Conservation (phyloP, 2,329 filamentous ascomycete genomes). For the Pseudomassariella vexata region DNA sequence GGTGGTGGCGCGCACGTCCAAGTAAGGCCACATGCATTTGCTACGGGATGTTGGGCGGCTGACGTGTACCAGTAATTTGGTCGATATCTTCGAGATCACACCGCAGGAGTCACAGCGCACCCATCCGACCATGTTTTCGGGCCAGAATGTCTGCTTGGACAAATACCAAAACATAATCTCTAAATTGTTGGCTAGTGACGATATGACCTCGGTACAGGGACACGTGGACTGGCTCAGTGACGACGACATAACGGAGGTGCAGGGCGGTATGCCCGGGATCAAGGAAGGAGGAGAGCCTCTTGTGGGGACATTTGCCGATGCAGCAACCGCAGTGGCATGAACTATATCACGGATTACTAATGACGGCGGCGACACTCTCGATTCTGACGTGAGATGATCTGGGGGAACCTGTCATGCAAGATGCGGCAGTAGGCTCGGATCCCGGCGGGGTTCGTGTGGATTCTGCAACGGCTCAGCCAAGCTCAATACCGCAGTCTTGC, state of each 20-base stretch:
- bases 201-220: conserved; percentile 25
- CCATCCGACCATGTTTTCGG: conserved; percentile 29
- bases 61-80: conserved; percentile 49
- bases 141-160: conserved; percentile 49
- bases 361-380: too few species aligned
- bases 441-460: too few species aligned
- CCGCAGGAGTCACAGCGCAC: conserved; percentile 37
- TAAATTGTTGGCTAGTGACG: conserved; percentile 46
- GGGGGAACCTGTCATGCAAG: too few species aligned
- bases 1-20: conserved; percentile 58
- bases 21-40: conserved; percentile 35
- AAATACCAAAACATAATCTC: conserved; percentile 59
- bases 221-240: conserved; percentile 48
- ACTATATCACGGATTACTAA: too few species aligned
- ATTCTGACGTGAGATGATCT: too few species aligned
- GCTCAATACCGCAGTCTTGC: too few species aligned
- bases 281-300: conserved; percentile 39
- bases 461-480: too few species aligned
- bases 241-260: conserved; percentile 42
- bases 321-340: conserved; percentile 46
- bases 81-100: conserved; percentile 62
- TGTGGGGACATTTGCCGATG: conserved; percentile 57
- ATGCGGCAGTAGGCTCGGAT: too few species aligned
- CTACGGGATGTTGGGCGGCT: conserved; percentile 3
- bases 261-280: conserved; percentile 30